A percentile compares a stretch with the other conserved stretches of the same genome.
These are phyloP conservation scores for Dacryopinax spathularia DNA, from an alignment of 768 basidiomycete species.

Conservation along the genomic window DNA sequence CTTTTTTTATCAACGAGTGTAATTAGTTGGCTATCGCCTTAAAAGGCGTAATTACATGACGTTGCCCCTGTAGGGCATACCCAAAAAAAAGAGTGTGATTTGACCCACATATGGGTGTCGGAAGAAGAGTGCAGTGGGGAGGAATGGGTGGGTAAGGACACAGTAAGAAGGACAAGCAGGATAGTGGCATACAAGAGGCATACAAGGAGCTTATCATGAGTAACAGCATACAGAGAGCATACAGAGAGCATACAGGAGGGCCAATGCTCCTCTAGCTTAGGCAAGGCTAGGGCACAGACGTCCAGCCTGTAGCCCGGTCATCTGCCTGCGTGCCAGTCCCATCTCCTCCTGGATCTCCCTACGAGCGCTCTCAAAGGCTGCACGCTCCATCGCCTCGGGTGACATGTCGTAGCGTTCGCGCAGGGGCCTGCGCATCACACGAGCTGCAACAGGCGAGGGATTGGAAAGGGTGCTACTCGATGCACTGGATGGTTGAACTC, in stretches of 20 bases:
- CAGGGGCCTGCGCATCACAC: neutral
- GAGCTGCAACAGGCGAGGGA: neutral
- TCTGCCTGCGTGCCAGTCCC: neutral
- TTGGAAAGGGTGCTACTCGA: neutral
- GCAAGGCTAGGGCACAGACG: neutral
- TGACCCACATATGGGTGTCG: neutral
- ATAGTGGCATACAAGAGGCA: neutral
- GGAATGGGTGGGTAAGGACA: neutral
- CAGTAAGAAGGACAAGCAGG: neutral
- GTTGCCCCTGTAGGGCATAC: neutral
- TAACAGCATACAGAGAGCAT: neutral
- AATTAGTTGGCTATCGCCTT: neutral
- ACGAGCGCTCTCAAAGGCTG: neutral
- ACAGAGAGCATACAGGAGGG: too few species aligned
- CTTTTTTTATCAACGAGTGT: neutral
- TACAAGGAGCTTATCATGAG: neutral
- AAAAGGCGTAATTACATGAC: neutral
- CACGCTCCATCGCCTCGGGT: neutral
- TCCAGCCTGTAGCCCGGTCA: neutral
- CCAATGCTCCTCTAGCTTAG: too few species aligned
- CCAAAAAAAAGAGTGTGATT: neutral
- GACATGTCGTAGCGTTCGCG: neutral
- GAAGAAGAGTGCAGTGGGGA: neutral
- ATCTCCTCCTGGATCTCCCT: neutral
- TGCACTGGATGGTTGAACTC: neutral